Conservation (phyloP, 495 filamentous ascomycete species). For the Trypethelium eluteriae region DNA sequence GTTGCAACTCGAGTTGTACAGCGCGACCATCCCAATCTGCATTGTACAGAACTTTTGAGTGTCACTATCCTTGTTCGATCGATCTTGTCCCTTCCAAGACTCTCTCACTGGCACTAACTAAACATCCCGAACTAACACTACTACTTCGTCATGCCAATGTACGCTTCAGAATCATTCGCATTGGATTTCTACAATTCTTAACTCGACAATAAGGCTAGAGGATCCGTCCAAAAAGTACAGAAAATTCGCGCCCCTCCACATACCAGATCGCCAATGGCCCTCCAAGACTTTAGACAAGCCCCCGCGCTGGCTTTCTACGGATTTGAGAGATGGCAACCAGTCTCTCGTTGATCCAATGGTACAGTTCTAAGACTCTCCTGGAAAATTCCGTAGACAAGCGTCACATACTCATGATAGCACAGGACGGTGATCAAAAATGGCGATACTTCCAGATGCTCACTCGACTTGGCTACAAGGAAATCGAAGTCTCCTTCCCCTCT, state of each 20-base stretch:
- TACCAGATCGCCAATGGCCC: constrained; percentile 91
- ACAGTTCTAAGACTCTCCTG: constrained; percentile 14
- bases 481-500: constrained; percentile 93
- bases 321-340: constrained; percentile 40
- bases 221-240: constrained; percentile 91
- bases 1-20: too few species aligned
- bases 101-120: too few species aligned
- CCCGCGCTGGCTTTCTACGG: constrained; percentile 40
- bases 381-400: neutral
- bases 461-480: constrained; percentile 94
- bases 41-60: too few species aligned
- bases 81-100: neutral
- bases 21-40: too few species aligned
- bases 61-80: neutral
- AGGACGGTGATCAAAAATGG: constrained; percentile 93
- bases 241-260: constrained; percentile 63
- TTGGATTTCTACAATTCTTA: neutral
- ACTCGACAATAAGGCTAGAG: constrained; percentile 62
- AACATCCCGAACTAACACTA: neutral
- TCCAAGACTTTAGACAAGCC: constrained; percentile 43
- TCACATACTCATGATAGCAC: constrained; percentile 17
- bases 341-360: constrained; percentile 48
- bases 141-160: constrained; percentile 3
- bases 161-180: neutral
- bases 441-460: constrained; percentile 90